Evolutionary conservation across 768 basidiomycete species (phyloP).

Genomic region (Mycena latifolia): DNA sequence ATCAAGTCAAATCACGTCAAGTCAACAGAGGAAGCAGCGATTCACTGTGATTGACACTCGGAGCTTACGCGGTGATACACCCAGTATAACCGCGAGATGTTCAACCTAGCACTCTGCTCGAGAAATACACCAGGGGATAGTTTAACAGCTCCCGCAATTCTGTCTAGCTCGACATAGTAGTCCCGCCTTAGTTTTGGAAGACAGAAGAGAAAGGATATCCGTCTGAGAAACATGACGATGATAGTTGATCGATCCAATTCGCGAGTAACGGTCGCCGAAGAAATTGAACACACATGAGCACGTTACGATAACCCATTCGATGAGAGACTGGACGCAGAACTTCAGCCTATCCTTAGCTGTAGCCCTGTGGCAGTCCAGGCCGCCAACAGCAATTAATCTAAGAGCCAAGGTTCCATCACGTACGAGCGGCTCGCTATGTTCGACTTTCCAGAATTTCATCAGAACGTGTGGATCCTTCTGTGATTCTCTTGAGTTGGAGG

Average conservation of each 20-base stretch:
- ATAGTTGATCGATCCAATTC: not conserved
- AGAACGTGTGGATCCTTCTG: not conserved
- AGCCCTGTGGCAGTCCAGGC: too few relatives aligned
- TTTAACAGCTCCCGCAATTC: too few relatives aligned
- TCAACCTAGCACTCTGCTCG: too few relatives aligned
- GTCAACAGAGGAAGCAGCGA: constrained; percentile 5
- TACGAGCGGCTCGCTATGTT: too few relatives aligned
- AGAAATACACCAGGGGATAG: too few relatives aligned
- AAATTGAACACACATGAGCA: not conserved
- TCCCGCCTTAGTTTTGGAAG: too few relatives aligned
- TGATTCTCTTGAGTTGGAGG: not conserved
- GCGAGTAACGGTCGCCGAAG: not conserved
- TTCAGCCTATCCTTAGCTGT: too few relatives aligned
- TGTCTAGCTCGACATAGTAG: too few relatives aligned
- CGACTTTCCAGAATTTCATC: not conserved
- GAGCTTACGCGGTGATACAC: constrained; percentile 22
- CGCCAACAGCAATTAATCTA: constrained; percentile 1
- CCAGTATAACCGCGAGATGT: too few relatives aligned
- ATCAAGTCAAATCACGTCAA: too few relatives aligned
- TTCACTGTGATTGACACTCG: constrained; percentile 27
- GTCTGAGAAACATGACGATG: not conserved
- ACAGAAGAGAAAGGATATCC: too few relatives aligned
- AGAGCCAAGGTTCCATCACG: not conserved
- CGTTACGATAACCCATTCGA: not conserved
- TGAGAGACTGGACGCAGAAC: too few relatives aligned